phyloP scores from a whole-genome alignment of 2,329 filamentous ascomycete genomes.

The Pyrenophora graminea region DNA sequence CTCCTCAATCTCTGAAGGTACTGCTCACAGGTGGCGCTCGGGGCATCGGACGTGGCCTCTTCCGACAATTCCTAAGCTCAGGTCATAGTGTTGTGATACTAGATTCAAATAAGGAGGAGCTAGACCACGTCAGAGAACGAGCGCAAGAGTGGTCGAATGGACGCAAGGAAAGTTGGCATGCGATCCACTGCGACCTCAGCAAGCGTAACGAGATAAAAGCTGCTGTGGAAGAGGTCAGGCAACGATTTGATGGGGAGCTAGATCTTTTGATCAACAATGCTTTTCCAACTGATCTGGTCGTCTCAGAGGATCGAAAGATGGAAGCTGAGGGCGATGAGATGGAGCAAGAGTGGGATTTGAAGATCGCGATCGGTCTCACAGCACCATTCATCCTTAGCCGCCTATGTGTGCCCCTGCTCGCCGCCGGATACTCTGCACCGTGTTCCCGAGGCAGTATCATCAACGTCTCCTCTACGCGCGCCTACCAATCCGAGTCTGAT shows the following conservation, averaged over 20 bases:
- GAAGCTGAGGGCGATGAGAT: constrained; percentile 38
- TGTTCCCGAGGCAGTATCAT: constrained; percentile 44
- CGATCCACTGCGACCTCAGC: constrained; percentile 47
- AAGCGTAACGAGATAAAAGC: constrained; percentile 45
- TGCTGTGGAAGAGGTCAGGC: constrained; percentile 43
- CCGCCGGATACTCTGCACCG: constrained; percentile 19
- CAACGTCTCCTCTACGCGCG: constrained; percentile 57
- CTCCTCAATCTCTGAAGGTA: constrained; percentile 27
- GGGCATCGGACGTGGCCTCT: constrained; percentile 53
- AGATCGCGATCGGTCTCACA: constrained; percentile 41
- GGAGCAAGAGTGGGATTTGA: constrained; percentile 42
- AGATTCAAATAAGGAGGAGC: constrained; percentile 50
- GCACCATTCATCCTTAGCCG: constrained; percentile 40
- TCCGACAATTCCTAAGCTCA: constrained; percentile 48
- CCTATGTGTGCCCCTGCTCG: constrained; percentile 38
- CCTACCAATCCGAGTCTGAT: constrained; percentile 54
- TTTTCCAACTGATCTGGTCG: constrained; percentile 34
- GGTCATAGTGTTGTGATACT: constrained; percentile 54
- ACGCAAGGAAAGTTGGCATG: constrained; percentile 20
- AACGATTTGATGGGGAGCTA: constrained; percentile 41
- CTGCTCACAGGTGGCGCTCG: constrained; percentile 51
- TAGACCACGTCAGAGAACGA: constrained; percentile 42
- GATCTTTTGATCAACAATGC: constrained; percentile 46
- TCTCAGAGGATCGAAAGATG: constrained; percentile 32
- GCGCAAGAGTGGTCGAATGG: constrained; percentile 34